Evolutionary conservation across 495 filamentous ascomycete species (phyloP), one percentile per base, ranked within the genome.

Genomic region (Aspergillus wentii): DNA sequence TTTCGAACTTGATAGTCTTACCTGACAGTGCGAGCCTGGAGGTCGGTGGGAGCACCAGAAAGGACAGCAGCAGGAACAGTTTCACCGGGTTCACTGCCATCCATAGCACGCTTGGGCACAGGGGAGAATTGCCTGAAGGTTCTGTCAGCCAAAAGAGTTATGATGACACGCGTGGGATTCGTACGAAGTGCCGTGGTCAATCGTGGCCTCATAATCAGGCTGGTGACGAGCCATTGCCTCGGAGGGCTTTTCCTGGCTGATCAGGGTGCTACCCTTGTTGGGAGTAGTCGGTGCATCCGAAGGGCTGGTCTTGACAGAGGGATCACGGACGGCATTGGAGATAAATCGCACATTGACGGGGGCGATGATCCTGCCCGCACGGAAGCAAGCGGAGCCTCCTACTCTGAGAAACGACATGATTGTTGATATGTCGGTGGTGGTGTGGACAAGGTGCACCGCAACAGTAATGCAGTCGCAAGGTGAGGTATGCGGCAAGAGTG

Each of bases 21-120:
- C 90, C 90, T 83, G 56, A 95, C 92, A 45, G 87, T 92, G 40
- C 92, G 76, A 30, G 89, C 88, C 64, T 96, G 89, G 4, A 97
- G 73, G 49, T 97, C 94, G 22, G 88, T 79, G 17, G 92, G 92
- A 29, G 92, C 94, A 21, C 92, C 92, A 9, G 92, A 97, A 17
- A 96, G 71, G 29, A 91, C 78, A 37, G 86, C 88, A 23, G 88
- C 92, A 10, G 89, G 77, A 17, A 88, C 69, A 35, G 80, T 60
- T 7, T 79, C 77, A 21, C 74, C 78, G n/a, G 83, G 79, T 62
- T 95, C 89, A 58, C 85, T 92, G 48, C 89, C 90, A 61, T 90
- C 83, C 78, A 94, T 88, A 33, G 94, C 79, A 41, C 79, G 73
- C 68, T 81, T 86, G 39, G 92, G 89, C 29, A 95, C 78, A 16